Base-by-base conservation (phyloP, 768 basidiomycete genomes). In the Boletus subparvulus region DNA sequence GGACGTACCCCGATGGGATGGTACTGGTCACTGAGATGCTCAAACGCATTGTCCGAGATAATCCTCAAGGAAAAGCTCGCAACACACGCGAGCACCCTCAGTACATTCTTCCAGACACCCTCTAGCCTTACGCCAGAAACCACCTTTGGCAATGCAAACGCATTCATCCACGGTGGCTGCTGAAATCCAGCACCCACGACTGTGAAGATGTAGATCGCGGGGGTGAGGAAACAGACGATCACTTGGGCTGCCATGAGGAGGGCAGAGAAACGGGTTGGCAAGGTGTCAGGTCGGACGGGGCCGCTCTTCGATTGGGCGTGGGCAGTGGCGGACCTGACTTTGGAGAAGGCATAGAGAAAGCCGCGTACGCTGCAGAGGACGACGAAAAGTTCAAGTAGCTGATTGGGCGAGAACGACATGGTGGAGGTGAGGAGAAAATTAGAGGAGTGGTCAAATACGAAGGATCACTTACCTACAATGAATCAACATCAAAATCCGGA, bases 11-110 rank as follows among this genome's bases (percentile, higher is more conserved):
- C 48, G 28, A 59, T 41, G 17, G 19, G 16, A 47, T 52, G 58
- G 3, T 44, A 61, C 47, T 44, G 58, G 19, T 54, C 47, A n/a
- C 21, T 42, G 8, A 60, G 50, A 30, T 60, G 58, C 16, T 45
- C 42, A 16, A 61, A 44, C 12, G 26, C 41, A 2, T 28, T n/a
- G n/a, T 54, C 30, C 16, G 51, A 47, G 14, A 54, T 9, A 5
- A 19, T 24, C 16, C 39, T 35, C 36, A 35, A n/a, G 6, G 41
- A 8, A 0, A 54, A 7, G 36, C 41, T 41, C 16, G 21, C 41
- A 3, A 60, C 16, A 14, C 47, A 44, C 16, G 26, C 58, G 5
- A 60, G 37, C 4, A 46, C 39, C 43, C 48, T 45, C 16, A 17
- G 0, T 10, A 39, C 17, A 13, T 28, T 45, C 58, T 19, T 40